Conservation (phyloP, 2,329 filamentous ascomycete species). For the Aspergillus neoniger region DNA sequence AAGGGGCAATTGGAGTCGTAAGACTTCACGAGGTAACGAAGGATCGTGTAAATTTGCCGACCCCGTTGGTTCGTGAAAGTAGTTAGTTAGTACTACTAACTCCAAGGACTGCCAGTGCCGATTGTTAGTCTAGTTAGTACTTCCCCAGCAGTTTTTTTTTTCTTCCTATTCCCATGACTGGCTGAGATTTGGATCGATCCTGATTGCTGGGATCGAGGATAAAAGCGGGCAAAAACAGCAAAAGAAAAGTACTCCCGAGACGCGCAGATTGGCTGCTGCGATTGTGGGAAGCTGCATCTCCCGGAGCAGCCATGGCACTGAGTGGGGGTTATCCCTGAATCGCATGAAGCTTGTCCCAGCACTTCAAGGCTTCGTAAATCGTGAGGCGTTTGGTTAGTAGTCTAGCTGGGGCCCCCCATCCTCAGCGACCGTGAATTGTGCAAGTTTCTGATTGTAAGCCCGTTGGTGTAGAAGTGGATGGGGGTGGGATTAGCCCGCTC, state of each 20-base stretch:
- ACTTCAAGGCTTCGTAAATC: conserved; percentile 8
- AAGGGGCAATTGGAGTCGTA: not conserved
- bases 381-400: conserved; percentile 12
- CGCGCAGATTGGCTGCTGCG: conserved; percentile 9
- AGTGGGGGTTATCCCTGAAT: conserved; percentile 25
- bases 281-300: conserved; percentile 1
- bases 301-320: conserved; percentile 3
- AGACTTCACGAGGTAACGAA: not conserved
- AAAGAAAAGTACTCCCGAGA: not conserved
- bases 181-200: conserved; percentile 11
- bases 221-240: not conserved
- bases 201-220: conserved; percentile 13
- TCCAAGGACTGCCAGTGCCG: no score
- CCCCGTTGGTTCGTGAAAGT: conserved; percentile 4
- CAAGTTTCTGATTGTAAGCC: not conserved
- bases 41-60: not conserved
- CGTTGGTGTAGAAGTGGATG: not conserved
- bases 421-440: conserved; percentile 1
- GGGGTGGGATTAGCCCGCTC: not conserved
- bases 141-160: not conserved
- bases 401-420: not conserved
- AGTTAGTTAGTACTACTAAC: not conserved
- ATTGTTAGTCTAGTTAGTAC: not conserved
- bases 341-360: conserved; percentile 25
- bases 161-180: not conserved